These are phyloP conservation scores for Xylariaceae sp. DNA, from an alignment of 2,329 filamentous ascomycete genomes.

Conservation along the genomic window DNA sequence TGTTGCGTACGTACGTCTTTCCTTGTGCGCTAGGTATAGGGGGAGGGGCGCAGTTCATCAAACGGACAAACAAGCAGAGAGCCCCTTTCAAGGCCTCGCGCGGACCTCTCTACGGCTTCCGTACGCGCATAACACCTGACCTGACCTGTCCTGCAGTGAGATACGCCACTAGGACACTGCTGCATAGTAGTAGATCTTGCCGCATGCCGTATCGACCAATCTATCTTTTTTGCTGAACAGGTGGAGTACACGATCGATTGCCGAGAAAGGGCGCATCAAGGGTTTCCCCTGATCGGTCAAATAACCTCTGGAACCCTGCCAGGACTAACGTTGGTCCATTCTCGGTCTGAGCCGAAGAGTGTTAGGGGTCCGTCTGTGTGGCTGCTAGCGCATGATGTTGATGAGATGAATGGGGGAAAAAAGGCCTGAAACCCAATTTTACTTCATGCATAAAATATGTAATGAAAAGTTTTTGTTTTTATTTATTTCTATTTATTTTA, in stretches of 20 bases:
- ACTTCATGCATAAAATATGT: not conserved
- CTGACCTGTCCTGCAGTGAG: constrained; percentile 5
- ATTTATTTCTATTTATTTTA: constrained; percentile 1
- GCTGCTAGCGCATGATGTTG: not conserved
- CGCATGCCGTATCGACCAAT: constrained; percentile 14
- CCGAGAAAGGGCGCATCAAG: constrained; percentile 23
- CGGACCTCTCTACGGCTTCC: not conserved
- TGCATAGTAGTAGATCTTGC: constrained; percentile 18
- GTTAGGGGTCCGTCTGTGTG: not conserved
- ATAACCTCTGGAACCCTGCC: constrained; percentile 37
- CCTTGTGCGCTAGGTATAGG: not conserved
- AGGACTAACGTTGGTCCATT: constrained; percentile 31
- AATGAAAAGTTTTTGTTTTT: not conserved
- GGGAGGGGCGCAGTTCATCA: not conserved
- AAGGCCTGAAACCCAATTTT: not conserved
- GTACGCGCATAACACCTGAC: constrained; percentile 1
- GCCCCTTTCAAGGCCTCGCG: not conserved
- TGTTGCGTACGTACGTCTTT: constrained; percentile 22
- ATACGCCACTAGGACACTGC: constrained; percentile 3
- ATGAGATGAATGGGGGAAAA: not conserved
- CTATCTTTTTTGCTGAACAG: constrained; percentile 10
- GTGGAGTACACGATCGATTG: constrained; percentile 17
- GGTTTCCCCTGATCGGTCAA: constrained; percentile 26
- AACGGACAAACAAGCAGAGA: not conserved
- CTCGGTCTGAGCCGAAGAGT: constrained; percentile 34